phyloP scores from a whole-genome alignment of 495 filamentous ascomycete species.

The Niebla homalea region DNA sequence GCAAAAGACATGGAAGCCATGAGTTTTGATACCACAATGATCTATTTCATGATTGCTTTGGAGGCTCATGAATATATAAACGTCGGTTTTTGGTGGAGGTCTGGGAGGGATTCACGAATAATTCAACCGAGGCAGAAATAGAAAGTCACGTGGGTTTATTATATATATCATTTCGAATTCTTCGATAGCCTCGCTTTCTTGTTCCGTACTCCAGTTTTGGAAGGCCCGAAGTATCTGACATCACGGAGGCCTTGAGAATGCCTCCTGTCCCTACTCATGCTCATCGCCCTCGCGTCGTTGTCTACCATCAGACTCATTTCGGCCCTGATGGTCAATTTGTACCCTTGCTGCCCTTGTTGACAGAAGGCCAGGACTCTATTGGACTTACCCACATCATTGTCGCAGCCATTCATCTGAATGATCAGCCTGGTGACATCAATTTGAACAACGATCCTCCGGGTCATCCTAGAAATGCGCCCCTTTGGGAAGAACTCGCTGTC shows the following conservation, averaged over 20 bases:
- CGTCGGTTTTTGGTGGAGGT: no score
- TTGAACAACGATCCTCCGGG: conserved; percentile 62
- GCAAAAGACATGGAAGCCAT: no score
- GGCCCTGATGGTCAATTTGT: conserved; percentile 45
- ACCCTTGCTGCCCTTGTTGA: conserved; percentile 57
- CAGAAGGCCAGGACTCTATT: conserved; percentile 20
- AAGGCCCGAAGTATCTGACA: no score
- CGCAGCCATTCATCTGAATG: conserved; percentile 70
- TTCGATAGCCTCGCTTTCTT: no score
- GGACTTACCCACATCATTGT: conserved; percentile 59
- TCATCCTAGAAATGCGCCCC: conserved; percentile 38
- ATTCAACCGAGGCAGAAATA: no score
- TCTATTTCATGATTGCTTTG: no score
- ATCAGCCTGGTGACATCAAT: conserved; percentile 39
- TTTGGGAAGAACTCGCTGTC: conserved; percentile 59
- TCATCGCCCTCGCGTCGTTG: conserved; percentile 38
- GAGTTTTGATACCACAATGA: no score
- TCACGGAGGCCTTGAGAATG: background rate
- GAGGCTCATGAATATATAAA: no score
- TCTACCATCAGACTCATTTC: conserved; percentile 66
- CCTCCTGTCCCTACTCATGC: background rate
- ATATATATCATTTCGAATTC: no score
- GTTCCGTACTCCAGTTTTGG: no score
- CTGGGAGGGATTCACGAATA: no score
- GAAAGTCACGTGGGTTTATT: no score